phyloP scores from a whole-genome alignment of 2,329 filamentous ascomycete species.

The Claviceps citrina region DNA sequence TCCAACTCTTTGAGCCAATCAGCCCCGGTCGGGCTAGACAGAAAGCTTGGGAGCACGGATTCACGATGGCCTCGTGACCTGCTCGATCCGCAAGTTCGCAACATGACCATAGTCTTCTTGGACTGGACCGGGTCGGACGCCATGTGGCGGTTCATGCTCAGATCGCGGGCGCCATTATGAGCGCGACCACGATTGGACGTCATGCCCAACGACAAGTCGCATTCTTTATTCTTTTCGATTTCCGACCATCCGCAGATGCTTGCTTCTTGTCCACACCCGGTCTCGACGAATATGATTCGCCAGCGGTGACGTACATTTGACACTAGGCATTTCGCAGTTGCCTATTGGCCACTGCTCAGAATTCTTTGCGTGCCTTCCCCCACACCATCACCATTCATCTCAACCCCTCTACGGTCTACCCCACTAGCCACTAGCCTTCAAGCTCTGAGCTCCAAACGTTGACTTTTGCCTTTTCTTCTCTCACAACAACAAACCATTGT shows the following conservation, averaged over 20 bases:
- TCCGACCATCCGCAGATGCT: too few relatives aligned
- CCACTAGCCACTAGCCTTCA: not conserved
- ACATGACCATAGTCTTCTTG: too few relatives aligned
- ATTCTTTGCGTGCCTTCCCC: too few relatives aligned
- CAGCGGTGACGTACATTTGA: not conserved
- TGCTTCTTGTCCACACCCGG: too few relatives aligned
- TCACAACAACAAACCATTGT: not conserved
- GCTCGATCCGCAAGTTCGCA: not conserved
- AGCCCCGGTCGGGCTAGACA: not conserved
- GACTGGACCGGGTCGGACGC: too few relatives aligned
- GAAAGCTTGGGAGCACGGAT: not conserved
- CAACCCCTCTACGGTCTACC: not conserved
- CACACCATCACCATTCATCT: too few relatives aligned
- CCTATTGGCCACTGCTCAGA: conserved; percentile 1
- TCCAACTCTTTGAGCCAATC: not conserved
- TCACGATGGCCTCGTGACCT: not conserved
- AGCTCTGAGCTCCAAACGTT: conserved; percentile 1
- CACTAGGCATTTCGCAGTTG: not conserved
- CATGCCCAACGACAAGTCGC: too few relatives aligned
- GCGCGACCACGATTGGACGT: too few relatives aligned
- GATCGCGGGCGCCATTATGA: too few relatives aligned
- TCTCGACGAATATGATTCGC: not conserved
- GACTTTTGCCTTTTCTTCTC: not conserved
- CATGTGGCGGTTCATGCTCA: too few relatives aligned
- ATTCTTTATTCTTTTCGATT: too few relatives aligned